A percentile compares a stretch with the other conserved stretches of the same genome.
These are phyloP conservation scores for Cryphonectria japonica DNA, from an alignment of 2,329 filamentous ascomycete genomes.

Conservation along the genomic window DNA sequence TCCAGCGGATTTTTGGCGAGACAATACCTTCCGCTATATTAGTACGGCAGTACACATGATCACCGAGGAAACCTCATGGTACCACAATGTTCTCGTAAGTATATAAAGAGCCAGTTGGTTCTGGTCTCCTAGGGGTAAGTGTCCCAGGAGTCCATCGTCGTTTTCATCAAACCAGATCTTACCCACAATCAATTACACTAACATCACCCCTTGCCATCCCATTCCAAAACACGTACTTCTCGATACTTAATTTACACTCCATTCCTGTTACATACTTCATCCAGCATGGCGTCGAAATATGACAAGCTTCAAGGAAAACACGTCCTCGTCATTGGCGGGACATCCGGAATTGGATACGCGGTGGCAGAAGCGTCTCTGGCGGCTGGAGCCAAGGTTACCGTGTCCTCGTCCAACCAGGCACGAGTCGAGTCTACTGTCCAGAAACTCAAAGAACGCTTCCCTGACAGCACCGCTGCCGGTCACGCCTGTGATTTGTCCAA, in stretches of 20 bases:
- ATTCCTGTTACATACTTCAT: not conserved
- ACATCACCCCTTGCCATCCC: not conserved
- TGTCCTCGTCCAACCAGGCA: constrained; percentile 60
- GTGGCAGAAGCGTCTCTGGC: constrained; percentile 62
- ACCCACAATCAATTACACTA: not conserved
- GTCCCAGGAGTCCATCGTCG: not conserved
- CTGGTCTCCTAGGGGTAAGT: not conserved
- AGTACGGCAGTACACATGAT: no score
- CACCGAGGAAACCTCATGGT: not conserved
- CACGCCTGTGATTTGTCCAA: constrained; percentile 38
- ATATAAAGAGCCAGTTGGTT: not conserved
- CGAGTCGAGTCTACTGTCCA: constrained; percentile 52
- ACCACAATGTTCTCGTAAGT: not conserved
- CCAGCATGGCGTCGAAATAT: constrained; percentile 37
- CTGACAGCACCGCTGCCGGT: constrained; percentile 32
- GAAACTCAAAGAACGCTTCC: constrained; percentile 27
- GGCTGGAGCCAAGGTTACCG: constrained; percentile 58
- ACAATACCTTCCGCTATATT: not conserved
- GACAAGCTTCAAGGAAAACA: constrained; percentile 41
- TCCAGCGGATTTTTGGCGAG: not conserved
- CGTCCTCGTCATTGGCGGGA: constrained; percentile 66
- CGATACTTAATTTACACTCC: not conserved
- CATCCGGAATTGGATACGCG: constrained; percentile 64
- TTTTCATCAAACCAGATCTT: not conserved
- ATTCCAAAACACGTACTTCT: not conserved